These are phyloP conservation scores for Limnomonas spitsbergensis DNA, from an alignment of 139 green algal species.

Conservation along the genomic window DNA sequence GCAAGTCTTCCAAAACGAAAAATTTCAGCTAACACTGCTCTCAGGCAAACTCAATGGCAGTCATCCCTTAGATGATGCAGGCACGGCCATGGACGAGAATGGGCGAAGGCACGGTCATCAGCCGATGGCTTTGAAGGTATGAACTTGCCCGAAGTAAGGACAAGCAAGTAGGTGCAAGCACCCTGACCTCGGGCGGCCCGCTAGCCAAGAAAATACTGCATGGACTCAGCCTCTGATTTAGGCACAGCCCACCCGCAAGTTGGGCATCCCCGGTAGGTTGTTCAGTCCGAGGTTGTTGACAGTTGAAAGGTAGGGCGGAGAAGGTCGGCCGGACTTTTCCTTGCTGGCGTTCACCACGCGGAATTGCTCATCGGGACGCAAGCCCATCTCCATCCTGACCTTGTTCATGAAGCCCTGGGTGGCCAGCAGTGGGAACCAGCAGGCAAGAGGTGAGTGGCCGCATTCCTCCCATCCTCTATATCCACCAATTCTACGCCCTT, in stretches of 20 bases:
- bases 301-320: constrained; percentile 7
- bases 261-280: constrained; percentile 4
- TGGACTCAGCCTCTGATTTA: not conserved
- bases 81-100: not conserved
- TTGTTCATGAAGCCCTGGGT: not conserved
- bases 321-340: not conserved
- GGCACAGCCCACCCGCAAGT: constrained; percentile 3
- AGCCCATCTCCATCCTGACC: not conserved
- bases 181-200: too few species aligned
- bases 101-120: too few species aligned
- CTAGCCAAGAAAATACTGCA: too few species aligned
- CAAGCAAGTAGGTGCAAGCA: too few species aligned
- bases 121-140: not conserved
- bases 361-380: not conserved
- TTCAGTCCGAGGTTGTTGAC: constrained; percentile 10
- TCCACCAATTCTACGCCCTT: not conserved
- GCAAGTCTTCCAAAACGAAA: too few species aligned
- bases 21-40: too few species aligned
- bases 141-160: too few species aligned
- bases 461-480: not conserved
- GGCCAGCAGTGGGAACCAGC: not conserved
- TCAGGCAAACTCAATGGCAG: not conserved
- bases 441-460: not conserved
- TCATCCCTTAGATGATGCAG: not conserved
- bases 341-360: not conserved